phyloP scores from a whole-genome alignment of 345 rosid species.

The Erysimum cheiranthoides region DNA sequence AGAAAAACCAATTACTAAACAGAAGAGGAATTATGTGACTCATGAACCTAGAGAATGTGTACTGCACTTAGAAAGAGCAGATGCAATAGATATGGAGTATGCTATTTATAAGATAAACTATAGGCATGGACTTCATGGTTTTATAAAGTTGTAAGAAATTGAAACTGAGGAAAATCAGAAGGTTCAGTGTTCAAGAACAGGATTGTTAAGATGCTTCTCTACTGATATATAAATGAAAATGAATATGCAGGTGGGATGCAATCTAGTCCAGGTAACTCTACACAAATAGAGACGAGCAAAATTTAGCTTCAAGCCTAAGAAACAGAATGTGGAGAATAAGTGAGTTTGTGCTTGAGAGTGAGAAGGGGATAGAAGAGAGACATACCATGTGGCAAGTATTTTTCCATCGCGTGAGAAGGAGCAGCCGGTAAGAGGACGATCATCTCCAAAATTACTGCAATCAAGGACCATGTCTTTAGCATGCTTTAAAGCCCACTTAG shows the following conservation, averaged over 20 bases:
- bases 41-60: slow-evolving; percentile 16
- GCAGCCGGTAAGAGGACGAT: slow-evolving; percentile 90
- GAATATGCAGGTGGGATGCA: slow-evolving; percentile 8
- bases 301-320: neutral
- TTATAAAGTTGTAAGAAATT: neutral
- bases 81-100: neutral
- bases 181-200: neutral
- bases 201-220: neutral
- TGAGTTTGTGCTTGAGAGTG: slow-evolving; percentile 8
- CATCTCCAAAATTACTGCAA: slow-evolving; percentile 89
- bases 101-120: neutral
- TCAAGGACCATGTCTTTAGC: slow-evolving; percentile 73
- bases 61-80: neutral
- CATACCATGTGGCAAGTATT: slow-evolving; percentile 86
- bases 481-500: slow-evolving; percentile 72
- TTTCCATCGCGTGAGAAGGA: slow-evolving; percentile 85
- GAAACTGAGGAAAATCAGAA: slow-evolving; percentile 2
- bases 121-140: slow-evolving; percentile 3
- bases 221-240: slow-evolving; percentile 2
- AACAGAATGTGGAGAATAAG: neutral
- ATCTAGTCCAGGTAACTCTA: neutral
- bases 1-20: slow-evolving; percentile 24
- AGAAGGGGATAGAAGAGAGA: slow-evolving; percentile 31
- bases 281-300: neutral
- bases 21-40: slow-evolving; percentile 35